Conservation (phyloP, 805 yeast species). For the Nakazawaea anatomiae region DNA sequence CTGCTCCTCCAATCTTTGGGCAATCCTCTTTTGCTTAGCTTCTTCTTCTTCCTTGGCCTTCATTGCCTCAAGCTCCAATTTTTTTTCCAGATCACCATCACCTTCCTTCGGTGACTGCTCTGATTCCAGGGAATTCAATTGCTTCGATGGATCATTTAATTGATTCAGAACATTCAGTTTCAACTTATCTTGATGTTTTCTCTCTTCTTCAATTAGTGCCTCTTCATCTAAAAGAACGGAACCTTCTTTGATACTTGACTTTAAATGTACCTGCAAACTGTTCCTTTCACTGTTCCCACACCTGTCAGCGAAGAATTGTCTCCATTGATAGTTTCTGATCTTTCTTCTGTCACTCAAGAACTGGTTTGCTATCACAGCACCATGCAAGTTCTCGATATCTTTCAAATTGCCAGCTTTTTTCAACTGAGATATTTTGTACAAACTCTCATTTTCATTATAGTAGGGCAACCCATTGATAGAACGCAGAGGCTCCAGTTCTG, state of each 20-base stretch:
- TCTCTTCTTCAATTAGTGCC: slow-evolving; percentile 5
- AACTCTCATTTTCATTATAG: slow-evolving; percentile 25
- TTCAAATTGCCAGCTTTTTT: slow-evolving; percentile 29
- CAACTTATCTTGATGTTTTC: neutral
- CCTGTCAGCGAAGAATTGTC: slow-evolving; percentile 38
- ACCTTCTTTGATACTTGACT: slow-evolving; percentile 22
- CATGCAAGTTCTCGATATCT: slow-evolving; percentile 45
- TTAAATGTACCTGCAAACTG: slow-evolving; percentile 15
- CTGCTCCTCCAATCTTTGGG: slow-evolving; percentile 2
- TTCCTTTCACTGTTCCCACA: slow-evolving; percentile 23
- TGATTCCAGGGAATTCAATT: neutral
- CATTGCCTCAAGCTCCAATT: neutral
- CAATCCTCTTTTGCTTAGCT: neutral
- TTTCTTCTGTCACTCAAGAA: slow-evolving; percentile 36
- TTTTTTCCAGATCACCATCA: neutral
- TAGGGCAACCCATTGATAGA: slow-evolving; percentile 38
- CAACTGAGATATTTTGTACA: slow-evolving; percentile 10
- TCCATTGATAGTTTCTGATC: slow-evolving; percentile 41
- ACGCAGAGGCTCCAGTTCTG: slow-evolving; percentile 14
- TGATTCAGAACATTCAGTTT: neutral
- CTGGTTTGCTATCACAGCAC: slow-evolving; percentile 39
- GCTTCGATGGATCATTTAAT: neutral
- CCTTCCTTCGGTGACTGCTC: neutral
- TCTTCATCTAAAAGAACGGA: slow-evolving; percentile 5
- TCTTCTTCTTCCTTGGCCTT: neutral